These are phyloP conservation scores for Capsicum pubescens DNA, from an alignment of 257 asterid genomes.

Conservation along the genomic window DNA sequence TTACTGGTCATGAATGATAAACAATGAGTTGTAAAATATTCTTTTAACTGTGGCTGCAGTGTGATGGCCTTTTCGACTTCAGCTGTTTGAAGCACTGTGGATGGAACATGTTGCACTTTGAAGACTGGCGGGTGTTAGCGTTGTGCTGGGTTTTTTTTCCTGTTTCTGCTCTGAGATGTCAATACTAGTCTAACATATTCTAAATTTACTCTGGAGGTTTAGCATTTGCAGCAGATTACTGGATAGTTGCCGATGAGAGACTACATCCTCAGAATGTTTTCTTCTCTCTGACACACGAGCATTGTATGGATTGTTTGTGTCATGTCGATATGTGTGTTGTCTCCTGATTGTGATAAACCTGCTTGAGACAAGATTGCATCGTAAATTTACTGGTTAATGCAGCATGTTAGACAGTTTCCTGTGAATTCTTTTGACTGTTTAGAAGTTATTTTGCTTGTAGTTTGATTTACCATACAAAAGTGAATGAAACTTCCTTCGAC, in stretches of 20 bases:
- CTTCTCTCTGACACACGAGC: neutral
- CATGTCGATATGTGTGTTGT: neutral
- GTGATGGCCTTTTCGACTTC: neutral
- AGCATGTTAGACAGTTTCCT: neutral
- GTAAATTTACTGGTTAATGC: neutral
- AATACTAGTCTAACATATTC: too few relatives aligned
- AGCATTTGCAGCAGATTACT: neutral
- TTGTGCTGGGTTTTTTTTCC: neutral
- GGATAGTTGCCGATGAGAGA: neutral
- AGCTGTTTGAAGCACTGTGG: slow-evolving; percentile 22
- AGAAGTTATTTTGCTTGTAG: neutral
- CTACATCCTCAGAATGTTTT: neutral
- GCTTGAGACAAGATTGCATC: neutral
- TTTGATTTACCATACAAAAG: neutral
- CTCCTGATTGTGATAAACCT: neutral
- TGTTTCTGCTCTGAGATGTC: neutral
- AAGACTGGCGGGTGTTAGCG: neutral
- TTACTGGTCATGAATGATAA: slow-evolving; percentile 64
- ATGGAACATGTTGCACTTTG: neutral
- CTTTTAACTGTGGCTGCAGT: neutral
- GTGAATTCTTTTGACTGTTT: neutral
- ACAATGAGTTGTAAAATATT: slow-evolving; percentile 32
- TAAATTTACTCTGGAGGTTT: neutral
- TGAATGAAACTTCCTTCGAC: neutral
- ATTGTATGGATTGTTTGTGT: neutral